Percentiles rank a stretch among this genome's conserved stretches.
phyloP scores from a whole-genome alignment of 2,329 filamentous ascomycete species.

The Ilyonectria sp. region DNA sequence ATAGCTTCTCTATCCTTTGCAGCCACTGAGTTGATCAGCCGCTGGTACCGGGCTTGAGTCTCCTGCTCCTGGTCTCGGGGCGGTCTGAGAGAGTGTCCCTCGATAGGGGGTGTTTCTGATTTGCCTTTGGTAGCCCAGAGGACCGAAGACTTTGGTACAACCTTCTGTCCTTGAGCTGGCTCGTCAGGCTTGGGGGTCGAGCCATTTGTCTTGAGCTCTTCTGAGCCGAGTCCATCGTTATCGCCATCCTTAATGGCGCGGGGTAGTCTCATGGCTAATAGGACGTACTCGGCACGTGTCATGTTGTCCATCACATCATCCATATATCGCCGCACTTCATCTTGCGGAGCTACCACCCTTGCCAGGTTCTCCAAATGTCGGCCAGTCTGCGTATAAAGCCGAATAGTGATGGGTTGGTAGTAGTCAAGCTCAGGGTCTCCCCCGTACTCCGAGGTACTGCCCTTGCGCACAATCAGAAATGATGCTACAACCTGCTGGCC shows the following conservation, averaged over 20 bases:
- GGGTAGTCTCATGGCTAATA: slow-evolving; percentile 77
- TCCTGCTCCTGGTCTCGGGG: slow-evolving; percentile 54
- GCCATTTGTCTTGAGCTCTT: slow-evolving; percentile 52
- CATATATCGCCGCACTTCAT: slow-evolving; percentile 78
- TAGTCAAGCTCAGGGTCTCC: slow-evolving; percentile 78
- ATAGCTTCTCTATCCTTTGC: slow-evolving; percentile 51
- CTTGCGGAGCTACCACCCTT: slow-evolving; percentile 73
- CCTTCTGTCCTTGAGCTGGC: slow-evolving; percentile 42
- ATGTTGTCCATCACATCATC: slow-evolving; percentile 79
- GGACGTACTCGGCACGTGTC: slow-evolving; percentile 77
- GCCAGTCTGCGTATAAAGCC: slow-evolving; percentile 68
- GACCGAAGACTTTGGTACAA: slow-evolving; percentile 49
- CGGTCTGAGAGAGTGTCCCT: slow-evolving; percentile 42
- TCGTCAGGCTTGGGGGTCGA: slow-evolving; percentile 50
- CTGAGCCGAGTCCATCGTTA: slow-evolving; percentile 45
- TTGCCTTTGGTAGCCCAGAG: slow-evolving; percentile 54
- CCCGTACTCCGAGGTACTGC: slow-evolving; percentile 75
- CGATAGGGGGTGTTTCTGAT: slow-evolving; percentile 36
- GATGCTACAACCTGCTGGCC: slow-evolving; percentile 79
- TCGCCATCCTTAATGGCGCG: slow-evolving; percentile 54
- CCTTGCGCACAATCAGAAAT: slow-evolving; percentile 83
- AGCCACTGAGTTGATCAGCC: slow-evolving; percentile 55
- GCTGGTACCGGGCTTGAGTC: slow-evolving; percentile 54
- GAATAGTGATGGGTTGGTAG: slow-evolving; percentile 81
- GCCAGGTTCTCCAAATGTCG: slow-evolving; percentile 73